Evolutionary conservation across 208 protist species (phyloP).

Genomic region (Trypanosoma cruzi): DNA sequence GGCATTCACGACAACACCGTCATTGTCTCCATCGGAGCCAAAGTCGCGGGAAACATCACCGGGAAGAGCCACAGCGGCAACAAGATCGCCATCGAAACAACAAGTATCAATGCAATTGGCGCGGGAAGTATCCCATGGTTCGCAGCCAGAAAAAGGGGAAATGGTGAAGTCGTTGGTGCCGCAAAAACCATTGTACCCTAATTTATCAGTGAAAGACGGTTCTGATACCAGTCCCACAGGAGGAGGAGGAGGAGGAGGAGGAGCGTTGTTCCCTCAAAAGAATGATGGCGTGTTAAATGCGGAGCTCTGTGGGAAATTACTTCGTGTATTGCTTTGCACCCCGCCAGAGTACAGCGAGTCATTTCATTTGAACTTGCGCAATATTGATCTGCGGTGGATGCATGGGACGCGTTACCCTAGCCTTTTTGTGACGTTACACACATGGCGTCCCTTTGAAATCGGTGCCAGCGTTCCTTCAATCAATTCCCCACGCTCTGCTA

Average conservation of each 20-base stretch:
- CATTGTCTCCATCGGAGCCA: neutral
- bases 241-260: too few relatives aligned
- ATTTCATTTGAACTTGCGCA: slow-evolving; percentile 54
- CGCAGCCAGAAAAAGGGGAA: neutral
- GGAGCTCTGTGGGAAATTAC: slow-evolving; percentile 50
- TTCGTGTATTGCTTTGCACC: slow-evolving; percentile 67
- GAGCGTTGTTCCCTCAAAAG: neutral
- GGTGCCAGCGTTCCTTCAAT: slow-evolving; percentile 26
- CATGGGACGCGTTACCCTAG: slow-evolving; percentile 36
- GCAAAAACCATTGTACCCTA: neutral
- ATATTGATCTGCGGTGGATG: slow-evolving; percentile 79
- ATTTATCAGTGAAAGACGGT: neutral
- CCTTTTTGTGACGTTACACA: slow-evolving; percentile 36
- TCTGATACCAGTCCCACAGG: neutral
- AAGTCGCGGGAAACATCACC: neutral
- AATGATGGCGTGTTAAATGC: slow-evolving; percentile 16
- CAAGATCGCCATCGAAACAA: neutral
- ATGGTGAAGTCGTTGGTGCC: neutral
- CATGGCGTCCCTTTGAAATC: slow-evolving; percentile 18
- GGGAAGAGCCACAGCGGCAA: neutral
- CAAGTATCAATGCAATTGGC: neutral
- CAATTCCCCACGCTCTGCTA: slow-evolving; percentile 82
- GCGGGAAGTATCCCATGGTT: too few relatives aligned
- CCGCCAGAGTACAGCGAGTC: slow-evolving; percentile 62
- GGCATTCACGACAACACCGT: neutral